Conservation (phyloP, 1,139 yeast genomes). For the Debaryomyces coudertii region DNA sequence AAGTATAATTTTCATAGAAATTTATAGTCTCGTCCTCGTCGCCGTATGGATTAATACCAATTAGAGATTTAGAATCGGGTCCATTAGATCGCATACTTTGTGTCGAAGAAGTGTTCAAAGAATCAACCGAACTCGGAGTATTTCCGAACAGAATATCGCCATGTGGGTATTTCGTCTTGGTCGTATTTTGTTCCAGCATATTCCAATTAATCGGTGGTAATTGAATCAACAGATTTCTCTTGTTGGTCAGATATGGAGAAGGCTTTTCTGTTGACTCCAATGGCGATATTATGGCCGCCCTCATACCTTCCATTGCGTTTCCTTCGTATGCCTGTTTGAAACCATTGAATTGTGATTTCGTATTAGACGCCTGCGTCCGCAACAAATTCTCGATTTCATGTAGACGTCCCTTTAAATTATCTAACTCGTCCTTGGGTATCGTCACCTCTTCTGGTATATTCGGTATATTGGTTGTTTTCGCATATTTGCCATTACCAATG, state of each 20-base stretch:
- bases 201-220: constrained; percentile 5
- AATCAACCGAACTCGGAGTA: constrained; percentile 2
- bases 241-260: not conserved
- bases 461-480: not conserved
- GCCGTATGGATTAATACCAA: constrained; percentile 26
- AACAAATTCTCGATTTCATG: constrained; percentile 24
- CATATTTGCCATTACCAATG: constrained; percentile 12
- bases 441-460: constrained; percentile 15
- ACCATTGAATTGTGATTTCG: not conserved
- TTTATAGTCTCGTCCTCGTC: constrained; percentile 34
- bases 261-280: not conserved
- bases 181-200: not conserved
- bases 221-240: not conserved
- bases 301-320: not conserved
- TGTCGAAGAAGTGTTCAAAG: not conserved
- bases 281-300: not conserved
- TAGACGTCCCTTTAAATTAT: constrained; percentile 29
- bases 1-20: constrained; percentile 45
- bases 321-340: not conserved
- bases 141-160: constrained; percentile 3
- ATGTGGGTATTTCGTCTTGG: not conserved
- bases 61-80: not conserved
- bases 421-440: constrained; percentile 26
- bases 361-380: not conserved
- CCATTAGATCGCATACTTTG: not conserved